Conservation (phyloP, 1,284 basidiomycete genomes). For the Cryptococcus sp. region DNA sequence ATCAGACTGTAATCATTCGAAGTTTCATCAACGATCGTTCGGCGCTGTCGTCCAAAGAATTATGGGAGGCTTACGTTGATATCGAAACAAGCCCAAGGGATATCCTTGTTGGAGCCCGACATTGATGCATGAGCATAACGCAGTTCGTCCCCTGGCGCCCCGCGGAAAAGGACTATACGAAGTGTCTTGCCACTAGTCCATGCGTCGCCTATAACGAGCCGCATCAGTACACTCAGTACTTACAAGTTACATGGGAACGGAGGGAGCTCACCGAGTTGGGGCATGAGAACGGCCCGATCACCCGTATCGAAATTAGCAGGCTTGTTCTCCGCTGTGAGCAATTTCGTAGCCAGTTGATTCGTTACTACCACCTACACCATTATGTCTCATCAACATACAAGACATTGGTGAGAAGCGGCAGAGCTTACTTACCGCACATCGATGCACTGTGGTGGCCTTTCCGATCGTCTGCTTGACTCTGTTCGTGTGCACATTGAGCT, state of each 20-base stretch:
- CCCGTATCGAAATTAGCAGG: constrained; percentile 50
- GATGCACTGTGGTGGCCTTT: constrained; percentile 40
- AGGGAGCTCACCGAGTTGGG: constrained; percentile 44
- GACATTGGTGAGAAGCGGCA: constrained; percentile 4
- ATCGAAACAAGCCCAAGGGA: constrained; percentile 44
- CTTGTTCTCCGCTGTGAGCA: constrained; percentile 47
- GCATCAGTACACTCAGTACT: no score
- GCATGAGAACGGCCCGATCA: constrained; percentile 51
- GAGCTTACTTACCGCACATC: constrained; percentile 39
- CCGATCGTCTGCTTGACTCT: constrained; percentile 48
- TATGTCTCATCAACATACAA: not conserved
- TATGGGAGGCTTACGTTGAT: constrained; percentile 38
- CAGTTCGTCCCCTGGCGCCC: constrained; percentile 36
- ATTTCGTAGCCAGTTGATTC: constrained; percentile 52
- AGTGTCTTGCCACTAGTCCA: constrained; percentile 50
- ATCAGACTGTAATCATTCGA: constrained; percentile 18
- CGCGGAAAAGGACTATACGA: constrained; percentile 45
- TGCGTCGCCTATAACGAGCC: constrained; percentile 30
- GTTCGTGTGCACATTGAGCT: not conserved
- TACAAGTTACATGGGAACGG: no score
- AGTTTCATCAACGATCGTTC: constrained; percentile 7
- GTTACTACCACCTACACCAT: constrained; percentile 42
- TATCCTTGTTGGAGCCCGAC: constrained; percentile 17
- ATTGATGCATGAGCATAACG: constrained; percentile 45
- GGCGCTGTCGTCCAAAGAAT: not conserved